Base-by-base conservation (phyloP, 345 rosid genomes). In the Moricandia arvensis region DNA sequence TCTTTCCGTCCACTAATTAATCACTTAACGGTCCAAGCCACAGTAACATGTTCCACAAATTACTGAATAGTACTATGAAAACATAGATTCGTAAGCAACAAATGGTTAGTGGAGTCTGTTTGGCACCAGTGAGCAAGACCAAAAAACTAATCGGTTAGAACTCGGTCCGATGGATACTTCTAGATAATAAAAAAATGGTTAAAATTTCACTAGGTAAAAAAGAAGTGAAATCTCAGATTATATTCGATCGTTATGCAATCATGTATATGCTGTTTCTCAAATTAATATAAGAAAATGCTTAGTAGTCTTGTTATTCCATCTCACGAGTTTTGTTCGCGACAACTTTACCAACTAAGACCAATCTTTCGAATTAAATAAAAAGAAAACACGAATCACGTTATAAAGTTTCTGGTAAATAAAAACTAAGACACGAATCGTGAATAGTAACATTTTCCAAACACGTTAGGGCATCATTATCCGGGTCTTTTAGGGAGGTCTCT, bases 1-100 rank as follows among this genome's bases (percentile, higher is more conserved):
- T 71, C 15, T 21, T 55, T 68, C 66, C 75, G 17, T 41, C 75
- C 53, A 70, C 27, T 41, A 31, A 15, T 63, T 24, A 69, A 55
- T 55, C 15, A 10, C 8, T 31, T 10, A 55, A 55, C 31, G 8
- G 31, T 55, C 34, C 34, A 53, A 16, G 9, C 57, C 34, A 62
- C 43, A 16, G 34, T 31, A 47, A 33, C 67, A 59, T 58, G 9
- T 8, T 15, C 17, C 35, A 43, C 60, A 15, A 49, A 12, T 37
- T 31, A 6, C 45, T 43, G 45, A 30, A 6, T 16, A 27, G 45
- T 74, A 26, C 10, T 37, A 1, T 59, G 31, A 54, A 51, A 10
- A 26, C 70, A 53, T 53, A 26, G 17, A 27, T 53, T 63, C 41
- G 13, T 51, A 35, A 35, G 53, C 49, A 61, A 15, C 26, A n/a